Base-by-base conservation (phyloP, 768 basidiomycete genomes). In the Cystofilobasidium capitatum region DNA sequence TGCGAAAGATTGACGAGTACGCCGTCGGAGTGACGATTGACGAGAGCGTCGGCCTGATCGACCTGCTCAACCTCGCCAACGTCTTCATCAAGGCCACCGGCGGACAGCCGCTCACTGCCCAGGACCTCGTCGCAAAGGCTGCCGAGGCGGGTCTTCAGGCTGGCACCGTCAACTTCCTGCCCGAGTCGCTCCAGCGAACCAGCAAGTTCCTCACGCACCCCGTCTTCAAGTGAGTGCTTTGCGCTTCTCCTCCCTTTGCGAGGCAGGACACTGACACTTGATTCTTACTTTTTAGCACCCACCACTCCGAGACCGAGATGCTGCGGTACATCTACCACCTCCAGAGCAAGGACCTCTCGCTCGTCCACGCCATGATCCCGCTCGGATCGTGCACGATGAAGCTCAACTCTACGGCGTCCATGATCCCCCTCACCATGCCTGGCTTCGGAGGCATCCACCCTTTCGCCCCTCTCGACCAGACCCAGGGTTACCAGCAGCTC, bases 271-370 rank as follows among this genome's bases (percentile, higher is more conserved):
- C 72, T 72, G 4, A 88, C 89, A 85, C 78, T 82, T 97, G 13
- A 82, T 83, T 0, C 88, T 97, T 76, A 83, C 88, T 0, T 88
- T 94, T 44, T 97, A 98, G 97, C 81, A 85, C 87, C 64, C 88
- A 97, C 74, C 94, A 98, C 76, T 94, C 92, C 6, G 96, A 99
- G 81, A 99, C 96, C 0, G 92, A 97, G 79, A 92, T 99, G 88
- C 81, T 99, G 39, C 91, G 96, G 42, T 96, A 69, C 69, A 89
- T 98, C 74, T 85, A 90, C 79, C 88, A 91, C 72, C 83, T 99
- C 58, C 89, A 92, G 69, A 86, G 86, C 42, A 98, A 98, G 80
- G 96, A 99, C 75, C 83, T 98, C 66, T 87, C 90, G 35, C 86
- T 99, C 37, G 88, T 89, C 12, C 96, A 99, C 76, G 85, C 90